A percentile compares a stretch with the other conserved stretches of the same genome.
phyloP scores from a whole-genome alignment of 169 alveolate species.

The Babesia gibsoni region DNA sequence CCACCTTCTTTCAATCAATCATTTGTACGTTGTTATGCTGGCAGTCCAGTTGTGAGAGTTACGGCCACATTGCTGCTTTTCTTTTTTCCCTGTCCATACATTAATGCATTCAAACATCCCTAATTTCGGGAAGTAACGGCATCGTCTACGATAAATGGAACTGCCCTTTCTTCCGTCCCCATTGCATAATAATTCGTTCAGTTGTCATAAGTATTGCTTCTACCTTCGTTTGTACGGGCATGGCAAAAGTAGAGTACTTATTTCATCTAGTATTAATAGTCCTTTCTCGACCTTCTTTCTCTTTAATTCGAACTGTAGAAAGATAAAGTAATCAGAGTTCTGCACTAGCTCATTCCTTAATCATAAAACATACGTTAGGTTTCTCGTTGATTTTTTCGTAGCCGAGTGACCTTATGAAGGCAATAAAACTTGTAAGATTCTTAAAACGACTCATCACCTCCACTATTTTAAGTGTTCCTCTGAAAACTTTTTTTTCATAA shows the following conservation, averaged over 20 bases:
- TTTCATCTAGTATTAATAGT: no score
- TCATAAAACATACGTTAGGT: not conserved
- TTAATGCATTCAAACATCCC: no score
- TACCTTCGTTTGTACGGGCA: slow-evolving; percentile 66
- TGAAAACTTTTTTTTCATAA: not conserved
- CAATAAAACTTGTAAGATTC: not conserved
- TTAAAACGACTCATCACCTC: slow-evolving; percentile 45
- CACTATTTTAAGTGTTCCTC: slow-evolving; percentile 52
- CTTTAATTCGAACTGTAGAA: slow-evolving; percentile 14
- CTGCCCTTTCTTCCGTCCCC: no score
- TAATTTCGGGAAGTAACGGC: no score
- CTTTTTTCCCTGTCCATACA: no score
- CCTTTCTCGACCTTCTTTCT: not conserved
- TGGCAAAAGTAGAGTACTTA: slow-evolving; percentile 41
- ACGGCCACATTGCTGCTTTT: no score
- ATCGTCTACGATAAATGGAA: no score
- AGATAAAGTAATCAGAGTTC: slow-evolving; percentile 30
- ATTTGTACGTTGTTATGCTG: no score
- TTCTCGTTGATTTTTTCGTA: slow-evolving; percentile 2
- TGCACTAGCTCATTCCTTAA: not conserved
- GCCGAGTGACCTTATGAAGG: slow-evolving; percentile 26
- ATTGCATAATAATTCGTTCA: not conserved
- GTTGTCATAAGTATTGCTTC: not conserved
- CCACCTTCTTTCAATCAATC: no score
- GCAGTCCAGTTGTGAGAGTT: no score